These are phyloP conservation scores for Neurospora sp. DNA, from an alignment of 495 filamentous ascomycete species.

Conservation along the genomic window DNA sequence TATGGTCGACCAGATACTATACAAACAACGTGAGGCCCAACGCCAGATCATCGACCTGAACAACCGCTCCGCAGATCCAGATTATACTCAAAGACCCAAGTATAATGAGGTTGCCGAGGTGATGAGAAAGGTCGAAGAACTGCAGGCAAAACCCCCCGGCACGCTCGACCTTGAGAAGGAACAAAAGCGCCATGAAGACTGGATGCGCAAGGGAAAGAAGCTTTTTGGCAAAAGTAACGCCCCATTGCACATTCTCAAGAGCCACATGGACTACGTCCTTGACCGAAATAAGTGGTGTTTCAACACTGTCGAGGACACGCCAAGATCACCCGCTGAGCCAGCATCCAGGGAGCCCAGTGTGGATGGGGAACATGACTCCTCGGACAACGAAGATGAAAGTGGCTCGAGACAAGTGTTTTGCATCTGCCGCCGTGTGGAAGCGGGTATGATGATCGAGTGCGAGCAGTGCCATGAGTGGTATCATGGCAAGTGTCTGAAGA, in stretches of 20 bases:
- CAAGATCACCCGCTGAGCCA: constrained; percentile 83
- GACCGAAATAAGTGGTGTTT: constrained; percentile 86
- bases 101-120: constrained; percentile 87
- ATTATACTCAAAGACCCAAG: constrained; percentile 71
- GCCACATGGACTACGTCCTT: constrained; percentile 88
- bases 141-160: constrained; percentile 84
- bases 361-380: constrained; percentile 37
- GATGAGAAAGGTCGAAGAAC: constrained; percentile 72
- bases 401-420: constrained; percentile 69
- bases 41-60: constrained; percentile 72
- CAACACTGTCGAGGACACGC: constrained; percentile 74
- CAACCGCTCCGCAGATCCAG: constrained; percentile 60
- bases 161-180: constrained; percentile 91
- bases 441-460: constrained; percentile 99
- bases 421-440: constrained; percentile 86
- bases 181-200: constrained; percentile 93
- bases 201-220: constrained; percentile 98
- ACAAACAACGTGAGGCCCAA: constrained; percentile 92
- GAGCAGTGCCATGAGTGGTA: constrained; percentile 99
- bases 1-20: constrained; percentile 81
- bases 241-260: constrained; percentile 84
- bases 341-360: constrained; percentile 78
- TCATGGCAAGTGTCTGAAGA: constrained; percentile 96
- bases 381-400: constrained; percentile 20
- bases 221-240: constrained; percentile 98